phyloP scores from a whole-genome alignment of 2,329 filamentous ascomycete species.

The Trichoderma koningii region DNA sequence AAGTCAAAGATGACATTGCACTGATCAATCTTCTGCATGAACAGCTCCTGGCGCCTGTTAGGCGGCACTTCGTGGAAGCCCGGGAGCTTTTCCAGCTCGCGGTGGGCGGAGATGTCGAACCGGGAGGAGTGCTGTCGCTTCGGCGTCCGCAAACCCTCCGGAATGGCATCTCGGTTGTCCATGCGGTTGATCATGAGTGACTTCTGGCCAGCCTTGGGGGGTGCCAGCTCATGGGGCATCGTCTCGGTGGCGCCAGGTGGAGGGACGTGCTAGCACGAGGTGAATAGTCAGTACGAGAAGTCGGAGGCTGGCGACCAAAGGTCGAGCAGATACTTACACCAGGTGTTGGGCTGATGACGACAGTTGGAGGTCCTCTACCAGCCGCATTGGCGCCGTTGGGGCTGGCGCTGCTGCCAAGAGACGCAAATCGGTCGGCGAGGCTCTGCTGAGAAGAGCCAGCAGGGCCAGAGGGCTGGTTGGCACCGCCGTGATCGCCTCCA shows the following conservation, averaged over 20 bases:
- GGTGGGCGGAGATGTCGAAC: constrained; percentile 95
- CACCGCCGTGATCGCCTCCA: constrained; percentile 46
- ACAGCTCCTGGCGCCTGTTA: constrained; percentile 90
- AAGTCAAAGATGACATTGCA: constrained; percentile 99
- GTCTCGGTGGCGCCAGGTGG: constrained; percentile 93
- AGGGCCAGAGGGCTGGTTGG: constrained; percentile 45
- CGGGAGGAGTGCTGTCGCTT: constrained; percentile 96
- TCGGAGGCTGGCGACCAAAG: background rate
- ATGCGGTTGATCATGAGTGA: constrained; percentile 86
- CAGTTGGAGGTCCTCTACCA: constrained; percentile 70
- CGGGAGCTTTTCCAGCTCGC: constrained; percentile 94
- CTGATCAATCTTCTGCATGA: constrained; percentile 99
- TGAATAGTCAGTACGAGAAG: constrained; percentile 9
- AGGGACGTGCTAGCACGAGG: constrained; percentile 70
- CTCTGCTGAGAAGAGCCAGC: constrained; percentile 43
- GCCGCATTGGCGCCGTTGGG: constrained; percentile 42
- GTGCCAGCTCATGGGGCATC: constrained; percentile 95
- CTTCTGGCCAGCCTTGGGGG: constrained; percentile 89
- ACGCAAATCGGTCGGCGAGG: constrained; percentile 48
- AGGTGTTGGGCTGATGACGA: constrained; percentile 92
- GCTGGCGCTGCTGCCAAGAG: constrained; percentile 40
- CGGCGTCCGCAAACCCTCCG: constrained; percentile 90
- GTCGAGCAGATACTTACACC: constrained; percentile 61
- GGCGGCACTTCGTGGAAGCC: constrained; percentile 98
- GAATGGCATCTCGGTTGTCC: constrained; percentile 87